Percentiles rank a stretch among this genome's conserved stretches.
phyloP scores from a whole-genome alignment of 2,329 filamentous ascomycete genomes.

The Claviceps sp. region DNA sequence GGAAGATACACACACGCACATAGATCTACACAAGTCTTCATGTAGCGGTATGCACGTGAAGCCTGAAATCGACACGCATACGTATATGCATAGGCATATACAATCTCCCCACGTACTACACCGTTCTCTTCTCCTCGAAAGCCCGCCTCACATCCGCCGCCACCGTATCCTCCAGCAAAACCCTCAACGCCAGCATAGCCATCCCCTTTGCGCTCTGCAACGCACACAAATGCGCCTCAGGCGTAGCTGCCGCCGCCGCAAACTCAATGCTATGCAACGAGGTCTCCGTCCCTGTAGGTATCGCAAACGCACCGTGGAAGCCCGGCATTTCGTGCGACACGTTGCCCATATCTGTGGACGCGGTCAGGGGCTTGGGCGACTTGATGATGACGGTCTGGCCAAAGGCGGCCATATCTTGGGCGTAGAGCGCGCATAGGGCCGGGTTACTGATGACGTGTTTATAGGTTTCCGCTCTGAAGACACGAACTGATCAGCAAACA shows the following conservation, averaged over 20 bases:
- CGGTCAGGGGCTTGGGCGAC: constrained; percentile 23
- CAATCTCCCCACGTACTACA: background rate
- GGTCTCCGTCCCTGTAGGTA: constrained; percentile 23
- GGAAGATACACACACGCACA: no score
- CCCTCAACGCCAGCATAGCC: constrained; percentile 22
- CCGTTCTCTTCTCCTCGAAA: background rate
- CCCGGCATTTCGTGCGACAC: constrained; percentile 32
- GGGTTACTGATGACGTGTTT: constrained; percentile 31
- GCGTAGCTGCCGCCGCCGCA: constrained; percentile 28
- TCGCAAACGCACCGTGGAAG: constrained; percentile 34
- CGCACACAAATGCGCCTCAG: constrained; percentile 25
- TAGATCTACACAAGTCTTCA: no score
- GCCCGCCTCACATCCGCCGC: background rate
- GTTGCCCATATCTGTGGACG: constrained; percentile 39
- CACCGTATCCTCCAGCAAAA: constrained; percentile 13
- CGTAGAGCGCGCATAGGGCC: constrained; percentile 29
- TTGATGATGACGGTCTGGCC: constrained; percentile 22
- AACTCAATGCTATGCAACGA: constrained; percentile 28
- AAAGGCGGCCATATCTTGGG: constrained; percentile 27
- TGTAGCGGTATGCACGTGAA: no score
- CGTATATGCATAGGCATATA: background rate
- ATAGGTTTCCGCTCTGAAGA: constrained; percentile 23
- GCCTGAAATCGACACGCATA: background rate
- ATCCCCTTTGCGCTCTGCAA: constrained; percentile 31
- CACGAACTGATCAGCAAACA: background rate